Evolutionary conservation across 179 eudicot species (phyloP).

Genomic region (Corrigiola litoralis): DNA sequence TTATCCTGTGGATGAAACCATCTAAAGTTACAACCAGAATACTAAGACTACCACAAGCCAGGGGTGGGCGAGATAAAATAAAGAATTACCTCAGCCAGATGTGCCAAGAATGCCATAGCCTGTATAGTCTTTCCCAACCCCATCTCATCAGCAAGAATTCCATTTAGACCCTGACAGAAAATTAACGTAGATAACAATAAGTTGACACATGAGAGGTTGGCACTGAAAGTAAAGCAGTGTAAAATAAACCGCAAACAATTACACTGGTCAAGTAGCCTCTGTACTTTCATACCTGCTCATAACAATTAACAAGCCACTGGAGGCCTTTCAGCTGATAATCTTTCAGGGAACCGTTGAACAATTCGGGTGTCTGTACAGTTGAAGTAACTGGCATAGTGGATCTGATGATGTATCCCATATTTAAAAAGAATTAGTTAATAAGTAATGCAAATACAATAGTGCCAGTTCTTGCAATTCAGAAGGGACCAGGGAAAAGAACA

Average conservation of each 20-base stretch:
- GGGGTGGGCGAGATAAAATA: neutral
- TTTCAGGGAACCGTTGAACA: slow-evolving; percentile 91
- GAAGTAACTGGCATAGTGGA: slow-evolving; percentile 97
- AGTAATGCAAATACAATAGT: neutral
- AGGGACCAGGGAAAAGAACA: slow-evolving; percentile 10
- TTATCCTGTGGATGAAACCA: slow-evolving; percentile 59
- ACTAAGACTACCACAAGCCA: neutral
- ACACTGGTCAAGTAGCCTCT: neutral
- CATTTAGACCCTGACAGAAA: slow-evolving; percentile 77
- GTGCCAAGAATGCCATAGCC: slow-evolving; percentile 98
- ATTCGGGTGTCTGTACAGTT: slow-evolving; percentile 78
- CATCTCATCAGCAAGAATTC: slow-evolving; percentile 99
- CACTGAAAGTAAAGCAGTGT: neutral
- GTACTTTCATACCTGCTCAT: slow-evolving; percentile 81
- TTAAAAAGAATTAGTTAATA: neutral
- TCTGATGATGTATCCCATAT: slow-evolving; percentile 33
- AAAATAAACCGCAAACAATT: neutral
- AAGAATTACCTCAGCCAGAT: slow-evolving; percentile 84
- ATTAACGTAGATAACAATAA: slow-evolving; percentile 9
- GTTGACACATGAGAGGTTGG: slow-evolving; percentile 3
- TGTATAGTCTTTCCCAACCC: slow-evolving; percentile 98
- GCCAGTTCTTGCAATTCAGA: neutral
- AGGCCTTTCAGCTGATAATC: slow-evolving; percentile 98
- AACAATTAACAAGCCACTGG: slow-evolving; percentile 98
- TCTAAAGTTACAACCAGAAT: slow-evolving; percentile 10